A percentile compares a stretch with the other conserved stretches of the same genome.
Evolutionary conservation across 2,329 filamentous ascomycete species (phyloP).

Genomic region (Paecilomyces formosus): DNA sequence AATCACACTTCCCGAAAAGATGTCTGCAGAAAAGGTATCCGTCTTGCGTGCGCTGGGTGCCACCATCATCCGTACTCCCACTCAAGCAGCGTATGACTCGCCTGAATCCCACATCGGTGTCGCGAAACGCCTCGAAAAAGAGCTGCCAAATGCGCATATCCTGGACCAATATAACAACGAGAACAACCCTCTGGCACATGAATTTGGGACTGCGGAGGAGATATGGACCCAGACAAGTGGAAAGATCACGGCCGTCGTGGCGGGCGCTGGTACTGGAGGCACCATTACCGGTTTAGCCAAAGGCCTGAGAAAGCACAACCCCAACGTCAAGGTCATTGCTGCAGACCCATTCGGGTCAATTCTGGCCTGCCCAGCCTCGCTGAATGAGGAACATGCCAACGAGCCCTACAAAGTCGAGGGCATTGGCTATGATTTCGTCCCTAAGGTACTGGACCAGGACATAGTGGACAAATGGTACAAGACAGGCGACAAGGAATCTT

Average conservation of each 20-base stretch:
- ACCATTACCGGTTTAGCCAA: slow-evolving; percentile 86
- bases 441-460: slow-evolving; percentile 77
- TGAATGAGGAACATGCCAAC: slow-evolving; percentile 77
- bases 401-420: slow-evolving; percentile 95
- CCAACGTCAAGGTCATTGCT: slow-evolving; percentile 77
- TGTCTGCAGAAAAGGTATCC: slow-evolving; percentile 96
- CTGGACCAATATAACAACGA: slow-evolving; percentile 90
- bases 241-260: slow-evolving; percentile 73
- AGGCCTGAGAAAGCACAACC: slow-evolving; percentile 81
- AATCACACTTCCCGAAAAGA: slow-evolving; percentile 98
- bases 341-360: slow-evolving; percentile 92
- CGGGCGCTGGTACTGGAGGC: slow-evolving; percentile 89
- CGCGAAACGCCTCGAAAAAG: slow-evolving; percentile 79
- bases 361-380: slow-evolving; percentile 67
- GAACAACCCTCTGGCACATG: slow-evolving; percentile 90
- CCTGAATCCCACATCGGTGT: slow-evolving; percentile 98
- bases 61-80: slow-evolving; percentile 95
- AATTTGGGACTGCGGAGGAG: slow-evolving; percentile 89
- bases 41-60: slow-evolving; percentile 89
- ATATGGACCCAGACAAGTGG: slow-evolving; percentile 88
- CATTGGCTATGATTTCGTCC: slow-evolving; percentile 97
- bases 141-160: slow-evolving; percentile 95
- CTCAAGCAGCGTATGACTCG: slow-evolving; percentile 86
- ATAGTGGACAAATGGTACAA: slow-evolving; percentile 95
- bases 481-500: slow-evolving; percentile 87